Evolutionary conservation across 2,329 filamentous ascomycete genomes (phyloP).

Genomic region (Colletotrichum sp.): DNA sequence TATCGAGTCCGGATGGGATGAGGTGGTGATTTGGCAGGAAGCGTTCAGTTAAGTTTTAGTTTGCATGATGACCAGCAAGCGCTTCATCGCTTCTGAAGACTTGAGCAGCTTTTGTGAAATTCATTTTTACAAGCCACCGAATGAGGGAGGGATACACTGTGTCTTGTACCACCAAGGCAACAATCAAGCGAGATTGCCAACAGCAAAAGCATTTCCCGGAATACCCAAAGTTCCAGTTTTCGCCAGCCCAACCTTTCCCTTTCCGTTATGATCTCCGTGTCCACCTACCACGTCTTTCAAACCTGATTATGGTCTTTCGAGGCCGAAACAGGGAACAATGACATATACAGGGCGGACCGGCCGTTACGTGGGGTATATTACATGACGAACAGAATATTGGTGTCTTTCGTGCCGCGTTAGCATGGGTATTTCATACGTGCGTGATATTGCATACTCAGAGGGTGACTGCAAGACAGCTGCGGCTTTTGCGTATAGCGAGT

Average conservation of each 20-base stretch:
- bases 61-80: neutral
- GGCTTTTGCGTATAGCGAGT: conserved; percentile 93
- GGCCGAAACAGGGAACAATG: neutral
- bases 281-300: neutral
- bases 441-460: conserved; percentile 72
- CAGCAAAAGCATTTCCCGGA: neutral
- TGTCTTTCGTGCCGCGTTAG: conserved; percentile 47
- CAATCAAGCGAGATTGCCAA: neutral
- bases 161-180: neutral
- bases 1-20: neutral
- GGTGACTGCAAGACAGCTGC: conserved; percentile 96
- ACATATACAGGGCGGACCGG: conserved; percentile 14
- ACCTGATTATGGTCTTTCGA: neutral
- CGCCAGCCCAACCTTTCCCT: neutral
- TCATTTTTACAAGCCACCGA: neutral
- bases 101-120: neutral
- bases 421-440: neutral
- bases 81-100: neutral
- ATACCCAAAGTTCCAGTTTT: neutral
- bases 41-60: neutral
- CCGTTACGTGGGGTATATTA: conserved; percentile 34
- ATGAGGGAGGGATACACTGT: neutral
- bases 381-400: conserved; percentile 68
- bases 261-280: neutral
- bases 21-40: neutral